Evolutionary conservation across 2,329 filamentous ascomycete species (phyloP), one percentile per base, ranked within the genome.

Genomic region (Pseudogymnoascus verrucosus): DNA sequence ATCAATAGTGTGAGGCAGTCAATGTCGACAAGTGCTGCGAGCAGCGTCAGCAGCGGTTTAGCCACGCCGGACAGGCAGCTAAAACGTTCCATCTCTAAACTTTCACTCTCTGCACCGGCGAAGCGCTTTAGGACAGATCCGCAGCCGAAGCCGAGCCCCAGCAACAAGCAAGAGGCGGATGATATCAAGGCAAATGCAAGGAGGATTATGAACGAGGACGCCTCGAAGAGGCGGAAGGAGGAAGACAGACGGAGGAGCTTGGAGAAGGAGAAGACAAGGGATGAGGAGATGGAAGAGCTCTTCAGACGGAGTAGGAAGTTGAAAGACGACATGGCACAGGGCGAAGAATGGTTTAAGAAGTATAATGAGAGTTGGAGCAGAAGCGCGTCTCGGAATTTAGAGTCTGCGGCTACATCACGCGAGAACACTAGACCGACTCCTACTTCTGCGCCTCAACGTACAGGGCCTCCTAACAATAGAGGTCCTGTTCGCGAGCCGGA

Each of bases 311-410:
- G 71, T n/a, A 74, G 69, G 64, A 69, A 68, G 60, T 60, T 75
- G 19, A 68, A 71, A 37, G 71, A 75, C 51, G 67, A 72, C 64
- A 72, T 74, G 72, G 71, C 73, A 61, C 69, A 74, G 63, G 73
- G 71, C 11, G 68, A 65, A n/a, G 62, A 68, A 36, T 74, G 72
- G 70, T 71, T 67, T 44, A 69, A 67, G 42, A 64, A 67, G 44
- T 67, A 74, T 47, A 66, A 68, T 21, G 65, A 68, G 39, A 67
- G 65, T 42, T 40, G 34, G 59, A 61, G 59, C 39, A 61, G 59
- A 61, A 61, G 59, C 16, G 39, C 36, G 34, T 63, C 26, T 63
- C 54, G 51, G 28, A 61, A 42, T 19, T 26, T 21, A 14, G 59
- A 26, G 59, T 61, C 34, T 26, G 36, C 59, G 6, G 36, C 59